phyloP scores from a whole-genome alignment of 805 yeast species.

The Nakazawaea molendinolei region DNA sequence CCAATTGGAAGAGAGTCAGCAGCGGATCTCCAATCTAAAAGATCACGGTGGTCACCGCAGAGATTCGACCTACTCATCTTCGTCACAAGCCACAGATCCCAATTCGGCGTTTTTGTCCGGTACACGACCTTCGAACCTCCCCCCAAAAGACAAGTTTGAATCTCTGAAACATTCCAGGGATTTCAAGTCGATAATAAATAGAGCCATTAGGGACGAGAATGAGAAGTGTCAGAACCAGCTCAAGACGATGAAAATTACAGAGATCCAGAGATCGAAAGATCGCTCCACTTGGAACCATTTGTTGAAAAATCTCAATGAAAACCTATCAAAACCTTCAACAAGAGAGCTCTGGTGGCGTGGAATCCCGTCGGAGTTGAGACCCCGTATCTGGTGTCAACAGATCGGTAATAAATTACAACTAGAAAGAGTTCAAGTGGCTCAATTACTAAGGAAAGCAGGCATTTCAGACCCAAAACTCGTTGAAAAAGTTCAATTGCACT shows the following conservation, averaged over 20 bases:
- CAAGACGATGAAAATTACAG: slow-evolving; percentile 22
- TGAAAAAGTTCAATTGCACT: slow-evolving; percentile 5
- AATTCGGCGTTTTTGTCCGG: slow-evolving; percentile 26
- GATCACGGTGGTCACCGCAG: slow-evolving; percentile 13
- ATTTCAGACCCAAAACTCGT: too few species aligned
- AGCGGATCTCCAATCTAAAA: slow-evolving; percentile 21
- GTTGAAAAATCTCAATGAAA: slow-evolving; percentile 30
- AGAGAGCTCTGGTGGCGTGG: slow-evolving; percentile 61
- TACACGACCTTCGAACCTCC: slow-evolving; percentile 60
- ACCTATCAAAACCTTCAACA: slow-evolving; percentile 29
- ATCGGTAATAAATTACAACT: slow-evolving; percentile 27
- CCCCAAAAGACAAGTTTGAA: slow-evolving; percentile 55
- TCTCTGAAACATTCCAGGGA: slow-evolving; percentile 46
- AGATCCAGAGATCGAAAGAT: slow-evolving; percentile 32
- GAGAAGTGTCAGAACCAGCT: slow-evolving; percentile 19
- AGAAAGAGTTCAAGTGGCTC: slow-evolving; percentile 10
- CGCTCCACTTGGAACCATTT: slow-evolving; percentile 31
- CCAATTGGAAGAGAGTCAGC: slow-evolving; percentile 29
- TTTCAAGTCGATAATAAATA: slow-evolving; percentile 36
- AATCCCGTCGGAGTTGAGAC: slow-evolving; percentile 38
- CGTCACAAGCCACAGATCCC: slow-evolving; percentile 9
- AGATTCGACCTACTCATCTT: slow-evolving; percentile 6
- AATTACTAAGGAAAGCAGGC: background rate
- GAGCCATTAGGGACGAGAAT: slow-evolving; percentile 34
- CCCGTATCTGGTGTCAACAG: slow-evolving; percentile 44